phyloP scores from a whole-genome alignment of 441 rosid genomes.

The Euphorbia corollata region DNA sequence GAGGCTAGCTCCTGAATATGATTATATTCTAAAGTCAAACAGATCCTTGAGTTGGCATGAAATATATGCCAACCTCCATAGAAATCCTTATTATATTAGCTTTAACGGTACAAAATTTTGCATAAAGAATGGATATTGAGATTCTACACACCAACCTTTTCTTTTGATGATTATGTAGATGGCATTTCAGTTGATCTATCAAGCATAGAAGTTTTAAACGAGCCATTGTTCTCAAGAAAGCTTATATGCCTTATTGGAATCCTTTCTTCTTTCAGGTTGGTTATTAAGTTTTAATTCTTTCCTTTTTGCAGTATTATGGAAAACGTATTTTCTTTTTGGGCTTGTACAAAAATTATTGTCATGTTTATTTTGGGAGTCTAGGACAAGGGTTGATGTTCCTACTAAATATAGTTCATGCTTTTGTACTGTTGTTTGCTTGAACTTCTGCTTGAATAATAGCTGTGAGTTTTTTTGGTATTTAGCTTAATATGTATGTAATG shows the following conservation, averaged over 20 bases:
- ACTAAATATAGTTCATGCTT: too few species aligned
- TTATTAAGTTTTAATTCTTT: conserved; percentile 16
- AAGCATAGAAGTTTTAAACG: conserved; percentile 44
- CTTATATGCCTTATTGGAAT: conserved; percentile 62
- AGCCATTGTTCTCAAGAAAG: conserved; percentile 86
- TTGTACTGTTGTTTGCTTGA: too few species aligned
- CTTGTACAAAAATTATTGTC: not conserved
- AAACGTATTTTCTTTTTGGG: not conserved
- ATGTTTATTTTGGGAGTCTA: not conserved
- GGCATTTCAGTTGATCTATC: conserved; percentile 42
- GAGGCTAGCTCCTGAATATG: too few species aligned
- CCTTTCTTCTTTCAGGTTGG: conserved; percentile 85
- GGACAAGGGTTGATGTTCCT: too few species aligned
- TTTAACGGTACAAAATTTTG: not conserved
- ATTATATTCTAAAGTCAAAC: too few species aligned
- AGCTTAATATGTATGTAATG: too few species aligned
- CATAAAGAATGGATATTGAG: not conserved
- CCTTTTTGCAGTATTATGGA: conserved; percentile 8
- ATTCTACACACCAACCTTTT: conserved; percentile 12
- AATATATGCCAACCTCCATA: not conserved
- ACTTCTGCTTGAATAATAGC: too few species aligned
- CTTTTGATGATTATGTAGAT: conserved; percentile 36
- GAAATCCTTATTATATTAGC: not conserved
- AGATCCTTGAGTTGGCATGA: not conserved
- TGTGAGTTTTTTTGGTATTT: too few species aligned